Evolutionary conservation across 345 rosid genomes (phyloP).

Genomic region (Hibiscus syriacus): DNA sequence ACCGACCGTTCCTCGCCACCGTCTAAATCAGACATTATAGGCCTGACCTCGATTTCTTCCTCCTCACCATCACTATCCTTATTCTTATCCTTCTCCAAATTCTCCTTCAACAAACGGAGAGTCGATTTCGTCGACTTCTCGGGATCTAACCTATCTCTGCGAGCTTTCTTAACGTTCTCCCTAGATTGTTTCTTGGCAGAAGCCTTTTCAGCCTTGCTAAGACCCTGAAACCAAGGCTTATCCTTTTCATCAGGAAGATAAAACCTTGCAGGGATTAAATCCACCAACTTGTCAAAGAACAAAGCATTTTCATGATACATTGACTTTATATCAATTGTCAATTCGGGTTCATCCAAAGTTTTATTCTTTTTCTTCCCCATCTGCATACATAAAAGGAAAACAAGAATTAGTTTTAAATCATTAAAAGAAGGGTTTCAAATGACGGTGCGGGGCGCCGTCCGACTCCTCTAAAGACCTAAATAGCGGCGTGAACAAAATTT

Average conservation of each 20-base stretch:
- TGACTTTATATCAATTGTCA: slow-evolving; percentile 31
- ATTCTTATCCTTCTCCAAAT: slow-evolving; percentile 54
- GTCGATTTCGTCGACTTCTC: slow-evolving; percentile 50
- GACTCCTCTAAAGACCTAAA: not conserved
- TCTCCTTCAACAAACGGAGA: slow-evolving; percentile 55
- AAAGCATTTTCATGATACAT: slow-evolving; percentile 40
- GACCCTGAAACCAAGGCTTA: slow-evolving; percentile 73
- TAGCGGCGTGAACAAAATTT: not conserved
- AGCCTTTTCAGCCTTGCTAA: slow-evolving; percentile 60
- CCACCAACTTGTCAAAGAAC: slow-evolving; percentile 67
- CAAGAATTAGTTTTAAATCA: not conserved
- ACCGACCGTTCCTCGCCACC: slow-evolving; percentile 32
- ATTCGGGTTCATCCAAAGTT: slow-evolving; percentile 1
- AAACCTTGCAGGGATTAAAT: slow-evolving; percentile 84
- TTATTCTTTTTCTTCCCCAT: slow-evolving; percentile 43
- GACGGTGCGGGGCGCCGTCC: not conserved
- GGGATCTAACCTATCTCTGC: slow-evolving; percentile 73
- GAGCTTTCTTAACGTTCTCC: slow-evolving; percentile 70
- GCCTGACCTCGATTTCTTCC: slow-evolving; percentile 34
- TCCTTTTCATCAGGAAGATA: slow-evolving; percentile 77
- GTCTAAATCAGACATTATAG: slow-evolving; percentile 27
- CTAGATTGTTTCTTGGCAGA: slow-evolving; percentile 55
- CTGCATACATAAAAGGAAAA: slow-evolving; percentile 10
- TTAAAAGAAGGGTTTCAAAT: not conserved
- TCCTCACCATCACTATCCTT: slow-evolving; percentile 38